Percentiles rank a stretch among this genome's conserved stretches.
Evolutionary conservation across 192 early-diverging fungal species (phyloP).

Genomic region (Helicostylum pulchrum): DNA sequence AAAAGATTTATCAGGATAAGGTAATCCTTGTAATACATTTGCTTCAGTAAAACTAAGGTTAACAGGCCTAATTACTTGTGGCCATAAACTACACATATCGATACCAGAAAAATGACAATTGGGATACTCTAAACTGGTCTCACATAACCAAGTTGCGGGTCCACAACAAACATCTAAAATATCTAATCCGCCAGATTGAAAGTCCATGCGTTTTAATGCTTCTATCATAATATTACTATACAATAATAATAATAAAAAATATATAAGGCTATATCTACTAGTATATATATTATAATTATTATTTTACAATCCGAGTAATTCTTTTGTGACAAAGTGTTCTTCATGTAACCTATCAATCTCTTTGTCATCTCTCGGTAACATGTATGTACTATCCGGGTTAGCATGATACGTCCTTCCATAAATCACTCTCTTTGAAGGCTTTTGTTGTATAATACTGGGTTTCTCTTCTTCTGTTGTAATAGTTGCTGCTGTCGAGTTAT

Average conservation of each 20-base stretch:
- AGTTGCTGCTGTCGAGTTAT: neutral
- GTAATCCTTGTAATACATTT: conserved; percentile 26
- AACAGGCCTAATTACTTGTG: conserved; percentile 27
- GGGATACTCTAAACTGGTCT: conserved; percentile 29
- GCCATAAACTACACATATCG: conserved; percentile 28
- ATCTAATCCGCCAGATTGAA: conserved; percentile 23
- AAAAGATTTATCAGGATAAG: conserved; percentile 28
- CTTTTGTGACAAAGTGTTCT: conserved; percentile 27
- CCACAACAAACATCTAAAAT: conserved; percentile 28
- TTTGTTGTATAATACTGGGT: neutral
- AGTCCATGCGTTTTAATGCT: conserved; percentile 22
- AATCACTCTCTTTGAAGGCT: conserved; percentile 3
- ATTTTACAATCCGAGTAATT: conserved; percentile 30
- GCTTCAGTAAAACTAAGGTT: conserved; percentile 24
- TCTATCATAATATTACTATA: conserved; percentile 27
- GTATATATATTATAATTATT: neutral
- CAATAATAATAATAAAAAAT: neutral
- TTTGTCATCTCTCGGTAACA: conserved; percentile 21
- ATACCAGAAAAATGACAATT: conserved; percentile 25
- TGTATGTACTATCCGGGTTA: conserved; percentile 12
- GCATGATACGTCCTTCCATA: conserved; percentile 22
- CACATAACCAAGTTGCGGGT: conserved; percentile 26
- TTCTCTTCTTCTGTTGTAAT: conserved; percentile 10
- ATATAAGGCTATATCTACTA: no score
- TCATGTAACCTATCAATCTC: conserved; percentile 31